Evolutionary conservation across 2,329 filamentous ascomycete species (phyloP).

Genomic region (Fusarium anthophilum): DNA sequence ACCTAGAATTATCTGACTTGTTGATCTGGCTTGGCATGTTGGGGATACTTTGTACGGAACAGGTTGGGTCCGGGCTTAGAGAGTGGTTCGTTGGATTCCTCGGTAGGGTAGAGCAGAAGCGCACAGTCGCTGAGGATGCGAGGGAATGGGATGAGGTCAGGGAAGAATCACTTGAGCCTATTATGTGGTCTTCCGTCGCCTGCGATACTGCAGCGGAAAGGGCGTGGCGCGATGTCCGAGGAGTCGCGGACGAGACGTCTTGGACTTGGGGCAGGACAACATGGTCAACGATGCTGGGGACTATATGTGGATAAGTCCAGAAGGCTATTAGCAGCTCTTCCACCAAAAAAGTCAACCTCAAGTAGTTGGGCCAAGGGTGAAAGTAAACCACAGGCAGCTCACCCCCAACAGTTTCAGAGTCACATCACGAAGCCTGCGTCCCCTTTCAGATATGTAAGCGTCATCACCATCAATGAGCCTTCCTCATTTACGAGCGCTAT

Average conservation of each 20-base stretch:
- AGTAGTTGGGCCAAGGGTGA: not conserved
- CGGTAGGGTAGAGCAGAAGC: not conserved
- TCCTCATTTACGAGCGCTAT: not conserved
- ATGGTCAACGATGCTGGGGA: not conserved
- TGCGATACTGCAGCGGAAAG: not conserved
- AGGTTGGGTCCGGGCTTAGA: not conserved
- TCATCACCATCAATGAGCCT: not conserved
- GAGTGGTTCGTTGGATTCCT: not conserved
- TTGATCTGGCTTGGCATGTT: not conserved
- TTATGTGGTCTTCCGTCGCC: not conserved
- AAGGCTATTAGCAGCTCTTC: not conserved
- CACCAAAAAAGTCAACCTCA: no score
- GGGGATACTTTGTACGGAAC: not conserved
- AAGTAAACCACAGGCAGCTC: not conserved
- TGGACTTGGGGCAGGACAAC: not conserved
- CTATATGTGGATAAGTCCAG: not conserved
- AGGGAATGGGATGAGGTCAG: not conserved
- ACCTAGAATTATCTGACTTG: not conserved
- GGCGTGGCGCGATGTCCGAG: not conserved
- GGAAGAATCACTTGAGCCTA: not conserved
- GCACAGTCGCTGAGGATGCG: fast-evolving
- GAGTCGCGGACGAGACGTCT: not conserved
- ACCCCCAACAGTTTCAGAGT: not conserved
- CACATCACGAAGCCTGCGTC: not conserved
- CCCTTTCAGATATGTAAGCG: not conserved